These are phyloP conservation scores for Pueraria montana DNA, from an alignment of 306 rosid genomes.

Conservation along the genomic window DNA sequence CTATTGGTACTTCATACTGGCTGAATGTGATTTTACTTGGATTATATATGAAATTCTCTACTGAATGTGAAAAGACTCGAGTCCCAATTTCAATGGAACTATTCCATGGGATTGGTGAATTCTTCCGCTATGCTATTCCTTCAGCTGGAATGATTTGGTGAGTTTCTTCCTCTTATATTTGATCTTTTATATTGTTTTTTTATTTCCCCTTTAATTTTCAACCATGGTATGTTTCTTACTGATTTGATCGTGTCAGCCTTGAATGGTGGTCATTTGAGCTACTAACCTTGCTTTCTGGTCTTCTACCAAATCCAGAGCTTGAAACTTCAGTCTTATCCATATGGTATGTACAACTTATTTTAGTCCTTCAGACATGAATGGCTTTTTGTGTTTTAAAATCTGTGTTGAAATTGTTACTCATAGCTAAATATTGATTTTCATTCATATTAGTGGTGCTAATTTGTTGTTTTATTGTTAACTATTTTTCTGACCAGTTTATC, in stretches of 20 bases:
- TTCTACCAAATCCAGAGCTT: constrained; percentile 82
- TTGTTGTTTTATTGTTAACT: not conserved
- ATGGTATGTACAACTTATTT: constrained; percentile 49
- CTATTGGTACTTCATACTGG: constrained; percentile 84
- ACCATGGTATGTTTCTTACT: constrained; percentile 13
- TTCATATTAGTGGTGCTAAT: not conserved
- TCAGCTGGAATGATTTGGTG: constrained; percentile 90
- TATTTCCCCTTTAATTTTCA: not conserved
- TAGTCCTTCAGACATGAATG: not conserved
- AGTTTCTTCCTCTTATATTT: constrained; percentile 8
- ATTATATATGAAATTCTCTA: constrained; percentile 63
- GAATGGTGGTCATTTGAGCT: constrained; percentile 93
- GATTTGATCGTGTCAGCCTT: constrained; percentile 60
- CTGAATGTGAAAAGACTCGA: constrained; percentile 59
- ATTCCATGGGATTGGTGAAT: constrained; percentile 68
- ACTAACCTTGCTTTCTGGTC: constrained; percentile 71
- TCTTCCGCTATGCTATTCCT: constrained; percentile 72
- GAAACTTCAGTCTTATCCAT: constrained; percentile 78
- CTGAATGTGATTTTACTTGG: constrained; percentile 72
- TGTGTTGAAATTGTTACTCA: not conserved
- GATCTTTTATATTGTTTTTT: not conserved
- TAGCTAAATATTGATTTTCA: constrained; percentile 26
- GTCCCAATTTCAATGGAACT: constrained; percentile 68
- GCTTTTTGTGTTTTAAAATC: not conserved
- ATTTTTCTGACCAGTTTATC: constrained; percentile 58